These are phyloP conservation scores for Cryomyces minteri DNA, from an alignment of 495 filamentous ascomycete genomes.

Conservation along the genomic window DNA sequence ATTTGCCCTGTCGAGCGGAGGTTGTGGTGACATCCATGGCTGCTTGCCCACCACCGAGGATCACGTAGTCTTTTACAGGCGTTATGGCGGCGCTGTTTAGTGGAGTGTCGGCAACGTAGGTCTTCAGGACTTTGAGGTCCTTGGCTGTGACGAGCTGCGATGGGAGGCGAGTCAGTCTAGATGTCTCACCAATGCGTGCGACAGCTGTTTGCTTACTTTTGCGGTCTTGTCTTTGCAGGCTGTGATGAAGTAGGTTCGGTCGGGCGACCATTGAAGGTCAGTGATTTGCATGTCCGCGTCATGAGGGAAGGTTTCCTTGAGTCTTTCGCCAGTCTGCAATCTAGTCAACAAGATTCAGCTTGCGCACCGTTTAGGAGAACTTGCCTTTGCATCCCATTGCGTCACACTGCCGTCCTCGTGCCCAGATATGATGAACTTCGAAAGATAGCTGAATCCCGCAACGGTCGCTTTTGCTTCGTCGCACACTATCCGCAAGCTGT, in stretches of 20 bases:
- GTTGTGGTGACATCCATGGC: constrained; percentile 99
- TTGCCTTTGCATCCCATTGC: constrained; percentile 87
- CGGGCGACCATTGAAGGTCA: constrained; percentile 84
- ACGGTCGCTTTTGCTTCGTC: constrained; percentile 92
- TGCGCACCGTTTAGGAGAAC: background rate
- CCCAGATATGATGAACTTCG: constrained; percentile 88
- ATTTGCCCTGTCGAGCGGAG: constrained; percentile 83
- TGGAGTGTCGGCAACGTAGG: constrained; percentile 82
- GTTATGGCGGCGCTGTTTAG: constrained; percentile 90
- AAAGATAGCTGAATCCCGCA: constrained; percentile 83
- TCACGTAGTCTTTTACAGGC: constrained; percentile 87
- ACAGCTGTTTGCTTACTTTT: constrained; percentile 36
- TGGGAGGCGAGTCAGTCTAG: background rate
- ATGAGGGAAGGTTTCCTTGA: constrained; percentile 64
- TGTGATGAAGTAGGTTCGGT: constrained; percentile 95
- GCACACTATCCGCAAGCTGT: constrained; percentile 65
- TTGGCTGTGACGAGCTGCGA: constrained; percentile 56
- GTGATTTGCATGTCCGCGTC: constrained; percentile 70
- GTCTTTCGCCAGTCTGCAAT: constrained; percentile 53
- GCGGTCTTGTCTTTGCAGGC: constrained; percentile 94
- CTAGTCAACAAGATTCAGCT: background rate
- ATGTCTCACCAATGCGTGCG: background rate
- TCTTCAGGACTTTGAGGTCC: constrained; percentile 82
- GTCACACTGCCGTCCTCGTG: constrained; percentile 91
- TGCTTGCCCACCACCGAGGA: constrained; percentile 92